Base-by-base conservation (phyloP, 1,139 yeast genomes). In the Candida sojae region DNA sequence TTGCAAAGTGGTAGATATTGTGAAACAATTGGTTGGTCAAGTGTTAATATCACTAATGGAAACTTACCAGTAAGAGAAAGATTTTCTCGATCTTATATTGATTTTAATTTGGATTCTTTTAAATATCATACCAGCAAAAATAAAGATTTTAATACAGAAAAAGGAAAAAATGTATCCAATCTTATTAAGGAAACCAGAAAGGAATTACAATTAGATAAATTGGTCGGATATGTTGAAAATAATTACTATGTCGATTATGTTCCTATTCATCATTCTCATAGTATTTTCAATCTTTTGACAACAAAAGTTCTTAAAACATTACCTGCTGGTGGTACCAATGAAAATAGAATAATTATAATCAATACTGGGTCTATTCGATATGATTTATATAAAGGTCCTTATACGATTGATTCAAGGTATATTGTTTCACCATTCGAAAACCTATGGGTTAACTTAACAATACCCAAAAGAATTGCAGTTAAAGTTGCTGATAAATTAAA, bases 311-410 rank as follows among this genome's bases (percentile, higher is more conserved):
- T 93, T 52, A 83, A 84, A 4, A 74, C 80, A n/a, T 70, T 93
- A 39, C 46, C 50, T 21, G 47, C 52, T 4, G 37, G 50, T 8
- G 46, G 53, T 7, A 37, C 49, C 9, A 48, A 50, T 12, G 54
- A 55, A 1, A 80, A 88, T 28, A 73, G 96, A 50, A 70, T 84
- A 26, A 77, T 90, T 31, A 68, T 88, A 42, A 81, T 90, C 50
- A 93, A 93, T 61, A 87, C 97, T 0, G 98, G 98, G 0, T 87
- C 96, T 0, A 78, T 93, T 5, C 79, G 99, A 45, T 93, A 89
- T 62, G 98, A 93, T 62, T 67, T 93, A 48, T 88, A 87, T 69
- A 82, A 86, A 63, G 99, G 98, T 0, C 83, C 86, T 1, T 93
- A 86, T 62, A 91, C 96, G 0, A 68, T 73, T 39, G 96, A 92